Evolutionary conservation across 2,329 filamentous ascomycete species (phyloP).

Genomic region (Apiospora aurea): DNA sequence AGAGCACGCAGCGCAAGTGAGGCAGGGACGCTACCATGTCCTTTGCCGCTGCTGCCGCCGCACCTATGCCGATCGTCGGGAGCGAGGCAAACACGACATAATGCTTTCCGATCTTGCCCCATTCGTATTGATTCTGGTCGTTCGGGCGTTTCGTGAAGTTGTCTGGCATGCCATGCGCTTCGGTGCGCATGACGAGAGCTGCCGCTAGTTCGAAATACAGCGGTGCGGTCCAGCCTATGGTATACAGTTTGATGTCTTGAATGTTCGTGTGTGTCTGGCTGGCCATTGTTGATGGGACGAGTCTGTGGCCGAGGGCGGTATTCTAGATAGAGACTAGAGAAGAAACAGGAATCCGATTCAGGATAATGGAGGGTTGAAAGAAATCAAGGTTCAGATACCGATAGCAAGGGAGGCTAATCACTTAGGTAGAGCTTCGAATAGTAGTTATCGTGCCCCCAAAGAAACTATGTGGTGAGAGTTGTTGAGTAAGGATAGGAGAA

Average conservation of each 20-base stretch:
- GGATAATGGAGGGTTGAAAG: too few species aligned
- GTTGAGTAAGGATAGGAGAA: too few species aligned
- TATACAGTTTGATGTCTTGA: neutral
- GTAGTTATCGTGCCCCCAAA: too few species aligned
- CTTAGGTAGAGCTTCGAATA: too few species aligned
- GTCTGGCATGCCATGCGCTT: neutral
- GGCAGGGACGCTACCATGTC: neutral
- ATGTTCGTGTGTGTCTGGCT: neutral
- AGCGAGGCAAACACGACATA: constrained; percentile 28
- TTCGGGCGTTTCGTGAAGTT: neutral
- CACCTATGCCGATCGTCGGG: constrained; percentile 25
- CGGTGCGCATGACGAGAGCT: neutral
- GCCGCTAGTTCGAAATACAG: neutral
- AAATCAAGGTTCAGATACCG: too few species aligned
- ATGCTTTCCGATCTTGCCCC: constrained; percentile 27
- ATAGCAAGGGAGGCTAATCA: too few species aligned
- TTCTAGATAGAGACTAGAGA: too few species aligned
- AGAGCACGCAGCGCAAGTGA: constrained; percentile 3
- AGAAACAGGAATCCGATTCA: neutral
- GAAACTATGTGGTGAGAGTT: too few species aligned
- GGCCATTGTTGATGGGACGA: neutral
- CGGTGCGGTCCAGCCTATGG: neutral
- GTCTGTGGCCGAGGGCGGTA: too few species aligned
- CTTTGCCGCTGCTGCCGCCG: neutral
- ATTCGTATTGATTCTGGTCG: constrained; percentile 19